Base-by-base conservation (phyloP, 371 early-diverging fungal species). In the Mortierella sp. region DNA sequence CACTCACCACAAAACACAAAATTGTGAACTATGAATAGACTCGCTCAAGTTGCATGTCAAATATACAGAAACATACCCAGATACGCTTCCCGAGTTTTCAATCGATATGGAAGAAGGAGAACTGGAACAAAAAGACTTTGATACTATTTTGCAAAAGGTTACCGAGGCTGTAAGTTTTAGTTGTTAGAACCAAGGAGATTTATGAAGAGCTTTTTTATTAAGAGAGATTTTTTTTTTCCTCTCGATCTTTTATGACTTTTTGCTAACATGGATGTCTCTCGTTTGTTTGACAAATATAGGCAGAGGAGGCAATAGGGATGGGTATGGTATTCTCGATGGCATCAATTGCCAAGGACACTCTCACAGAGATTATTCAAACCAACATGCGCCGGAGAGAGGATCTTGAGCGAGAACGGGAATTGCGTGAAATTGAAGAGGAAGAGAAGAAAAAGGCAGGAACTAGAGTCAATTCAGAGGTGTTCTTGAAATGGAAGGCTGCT, bases 261-360 rank as follows among this genome's bases (percentile, higher is more conserved):
- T 7, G 22, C 28, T 51, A 51, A 51, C 49, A 62, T 40, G n/a
- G 2, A 43, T 61, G 26, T 22, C n/a, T 51, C 13, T 60, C 42
- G 45, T 42, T 23, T 42, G 13, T 19, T 13, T 12, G 10, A 37
- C 40, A 32, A 17, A 22, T 53, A 22, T 74, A 83, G 90, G 93
- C 88, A 1, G 92, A 93, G 63, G 93, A 94, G 60, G 90, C 90
- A 61, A 72, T 94, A 59, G 98, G 98, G 23, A 96, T 97, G 96
- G 96, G 90, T 34, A 95, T 96, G 95, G 90, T 96, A 31, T 98
- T 97, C 76, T 88, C 93, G 12, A 87, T 98, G 88, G 93, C 92
- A 5, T 88, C 94, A 23, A 76, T 84, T 0, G 88, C 94, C 23
- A 94, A 94, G 77, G 97, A 97, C 69, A 82, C 73, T 8, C 76